phyloP scores from a whole-genome alignment of 768 basidiomycete species.

The Rhodotorula toruloides region DNA sequence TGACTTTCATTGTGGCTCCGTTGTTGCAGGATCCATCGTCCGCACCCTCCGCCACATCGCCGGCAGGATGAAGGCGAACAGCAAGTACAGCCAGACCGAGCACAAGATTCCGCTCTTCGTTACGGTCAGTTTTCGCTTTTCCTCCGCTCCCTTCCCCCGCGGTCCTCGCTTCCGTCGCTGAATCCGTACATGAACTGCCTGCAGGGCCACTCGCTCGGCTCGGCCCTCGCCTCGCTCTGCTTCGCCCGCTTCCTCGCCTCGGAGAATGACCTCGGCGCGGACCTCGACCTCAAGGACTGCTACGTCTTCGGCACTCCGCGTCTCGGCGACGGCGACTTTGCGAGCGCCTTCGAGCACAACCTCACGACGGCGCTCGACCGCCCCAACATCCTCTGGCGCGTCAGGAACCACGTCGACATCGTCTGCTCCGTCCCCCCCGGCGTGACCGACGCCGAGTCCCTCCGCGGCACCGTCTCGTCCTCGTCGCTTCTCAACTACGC shows the following conservation, averaged over 20 bases:
- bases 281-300: conserved; percentile 7
- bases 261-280: conserved; percentile 16
- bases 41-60: conserved; percentile 22
- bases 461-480: background rate
- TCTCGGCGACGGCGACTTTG: conserved; percentile 23
- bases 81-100: background rate
- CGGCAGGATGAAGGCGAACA: conserved; percentile 9
- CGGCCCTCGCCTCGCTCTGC: conserved; percentile 18
- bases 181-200: too few species aligned
- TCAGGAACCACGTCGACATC: conserved; percentile 24
- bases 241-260: conserved; percentile 28
- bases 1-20: background rate
- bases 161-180: too few species aligned
- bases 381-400: conserved; percentile 28
- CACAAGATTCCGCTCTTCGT: conserved; percentile 28
- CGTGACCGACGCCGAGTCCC: conserved; percentile 9
- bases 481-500: conserved; percentile 22
- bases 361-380: conserved; percentile 24
- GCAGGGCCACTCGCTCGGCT: conserved; percentile 24
- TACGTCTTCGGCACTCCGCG: conserved; percentile 24
- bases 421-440: conserved; percentile 22
- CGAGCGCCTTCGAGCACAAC: conserved; percentile 14
- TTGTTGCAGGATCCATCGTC: conserved; percentile 14
- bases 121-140: background rate
- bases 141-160: too few species aligned